Evolutionary conservation across 371 early-diverging fungal genomes (phyloP).

Genomic region (Mortierella sp.): DNA sequence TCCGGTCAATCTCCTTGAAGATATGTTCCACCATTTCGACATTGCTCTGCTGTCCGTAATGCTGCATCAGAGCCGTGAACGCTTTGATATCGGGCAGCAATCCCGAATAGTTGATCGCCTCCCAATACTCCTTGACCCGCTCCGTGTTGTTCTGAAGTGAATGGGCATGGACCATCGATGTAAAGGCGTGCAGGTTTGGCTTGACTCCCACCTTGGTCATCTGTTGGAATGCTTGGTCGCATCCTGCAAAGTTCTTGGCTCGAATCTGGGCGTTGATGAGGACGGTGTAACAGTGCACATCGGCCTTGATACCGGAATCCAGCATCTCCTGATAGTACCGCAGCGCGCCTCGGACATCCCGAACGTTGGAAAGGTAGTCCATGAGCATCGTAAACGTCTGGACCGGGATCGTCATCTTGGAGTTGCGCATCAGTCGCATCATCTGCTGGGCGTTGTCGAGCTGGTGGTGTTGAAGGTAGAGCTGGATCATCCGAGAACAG

Average conservation of each 20-base stretch:
- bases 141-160: slow-evolving; percentile 42
- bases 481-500: slow-evolving; percentile 52
- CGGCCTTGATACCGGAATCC: slow-evolving; percentile 58
- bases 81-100: slow-evolving; percentile 37
- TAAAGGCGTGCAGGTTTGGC: slow-evolving; percentile 31
- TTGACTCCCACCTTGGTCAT: slow-evolving; percentile 37
- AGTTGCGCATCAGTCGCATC: slow-evolving; percentile 36
- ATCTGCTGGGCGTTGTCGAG: slow-evolving; percentile 40
- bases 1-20: slow-evolving; percentile 32
- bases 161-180: slow-evolving; percentile 63
- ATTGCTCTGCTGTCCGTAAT: slow-evolving; percentile 43
- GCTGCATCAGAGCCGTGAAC: slow-evolving; percentile 43
- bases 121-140: slow-evolving; percentile 56
- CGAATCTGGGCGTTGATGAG: slow-evolving; percentile 62
- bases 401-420: slow-evolving; percentile 30
- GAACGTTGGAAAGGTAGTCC: slow-evolving; percentile 28
- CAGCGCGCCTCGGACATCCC: slow-evolving; percentile 29
- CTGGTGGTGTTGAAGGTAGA: slow-evolving; percentile 43
- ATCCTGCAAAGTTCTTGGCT: slow-evolving; percentile 32
- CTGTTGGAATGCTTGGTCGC: slow-evolving; percentile 27
- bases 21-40: slow-evolving; percentile 55
- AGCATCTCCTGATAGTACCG: slow-evolving; percentile 63
- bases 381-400: slow-evolving; percentile 55
- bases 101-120: slow-evolving; percentile 34
- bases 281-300: slow-evolving; percentile 65